A percentile compares a stretch with the other conserved stretches of the same genome.
Evolutionary conservation across 345 rosid species (phyloP).

Genomic region (Bruguiera parviflora): DNA sequence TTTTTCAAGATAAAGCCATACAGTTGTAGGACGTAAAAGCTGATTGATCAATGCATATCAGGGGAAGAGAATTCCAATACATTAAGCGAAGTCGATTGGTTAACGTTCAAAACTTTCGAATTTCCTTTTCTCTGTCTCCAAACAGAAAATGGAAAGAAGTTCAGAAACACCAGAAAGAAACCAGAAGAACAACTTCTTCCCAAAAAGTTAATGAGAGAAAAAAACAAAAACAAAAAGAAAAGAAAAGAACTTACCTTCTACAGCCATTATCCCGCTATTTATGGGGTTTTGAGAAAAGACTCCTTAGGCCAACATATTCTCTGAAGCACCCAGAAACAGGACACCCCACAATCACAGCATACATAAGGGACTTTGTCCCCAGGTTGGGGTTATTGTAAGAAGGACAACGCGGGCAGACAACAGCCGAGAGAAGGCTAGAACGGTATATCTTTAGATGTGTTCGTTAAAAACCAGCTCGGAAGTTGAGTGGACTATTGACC

Average conservation of each 20-base stretch:
- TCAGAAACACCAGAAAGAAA: neutral
- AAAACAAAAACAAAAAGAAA: neutral
- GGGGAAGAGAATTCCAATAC: too few relatives aligned
- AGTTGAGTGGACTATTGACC: conserved; percentile 25
- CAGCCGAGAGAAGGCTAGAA: conserved; percentile 1
- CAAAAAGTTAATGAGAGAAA: neutral
- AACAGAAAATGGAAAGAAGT: neutral
- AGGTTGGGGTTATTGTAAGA: conserved; percentile 1
- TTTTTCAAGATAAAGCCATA: neutral
- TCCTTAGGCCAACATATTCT: neutral
- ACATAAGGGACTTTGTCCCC: neutral
- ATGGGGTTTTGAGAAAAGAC: conserved; percentile 3
- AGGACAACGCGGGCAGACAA: conserved; percentile 1
- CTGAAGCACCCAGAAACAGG: conserved; percentile 3
- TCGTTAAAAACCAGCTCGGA: too few relatives aligned
- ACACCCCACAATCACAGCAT: neutral
- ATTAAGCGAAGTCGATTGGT: too few relatives aligned
- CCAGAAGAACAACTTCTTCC: neutral
- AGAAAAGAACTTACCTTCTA: conserved; percentile 24
- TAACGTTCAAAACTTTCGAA: too few relatives aligned
- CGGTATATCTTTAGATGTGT: conserved; percentile 35
- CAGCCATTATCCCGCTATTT: neutral
- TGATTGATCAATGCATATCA: neutral
- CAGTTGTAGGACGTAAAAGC: neutral
- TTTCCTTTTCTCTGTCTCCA: too few relatives aligned